Evolutionary conservation across 139 green algal species (phyloP).

Genomic region (Trebouxia sp.): DNA sequence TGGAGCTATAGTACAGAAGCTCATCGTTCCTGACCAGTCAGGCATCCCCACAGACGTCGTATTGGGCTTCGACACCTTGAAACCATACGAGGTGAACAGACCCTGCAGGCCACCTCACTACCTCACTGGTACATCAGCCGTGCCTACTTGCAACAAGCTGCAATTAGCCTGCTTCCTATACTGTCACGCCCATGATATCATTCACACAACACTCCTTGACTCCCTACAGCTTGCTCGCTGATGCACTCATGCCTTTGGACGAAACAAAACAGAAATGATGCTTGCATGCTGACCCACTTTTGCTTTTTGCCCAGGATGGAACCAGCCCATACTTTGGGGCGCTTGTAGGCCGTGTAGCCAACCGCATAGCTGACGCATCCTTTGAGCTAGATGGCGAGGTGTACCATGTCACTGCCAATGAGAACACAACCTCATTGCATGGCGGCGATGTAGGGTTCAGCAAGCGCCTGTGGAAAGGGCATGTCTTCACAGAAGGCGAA

Average conservation of each 20-base stretch:
- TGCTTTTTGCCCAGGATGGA: constrained; percentile 33
- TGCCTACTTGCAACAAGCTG: no score
- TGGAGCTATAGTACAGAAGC: constrained; percentile 64
- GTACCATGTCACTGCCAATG: constrained; percentile 72
- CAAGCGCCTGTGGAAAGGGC: constrained; percentile 65
- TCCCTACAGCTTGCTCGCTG: background rate
- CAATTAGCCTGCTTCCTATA: no score
- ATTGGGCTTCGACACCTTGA: constrained; percentile 66
- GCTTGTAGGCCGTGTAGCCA: constrained; percentile 88
- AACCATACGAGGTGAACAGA: constrained; percentile 66
- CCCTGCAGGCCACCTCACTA: no score
- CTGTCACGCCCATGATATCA: no score
- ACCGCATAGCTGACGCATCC: constrained; percentile 78
- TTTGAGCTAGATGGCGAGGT: constrained; percentile 74
- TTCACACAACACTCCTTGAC: background rate
- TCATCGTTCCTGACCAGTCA: constrained; percentile 59
- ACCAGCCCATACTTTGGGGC: constrained; percentile 84
- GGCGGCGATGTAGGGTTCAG: constrained; percentile 74
- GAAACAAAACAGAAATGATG: no score
- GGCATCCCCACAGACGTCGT: constrained; percentile 67
- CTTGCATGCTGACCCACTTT: no score
- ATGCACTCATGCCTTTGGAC: no score
- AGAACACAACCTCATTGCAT: constrained; percentile 37
- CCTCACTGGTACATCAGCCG: no score
- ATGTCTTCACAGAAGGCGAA: constrained; percentile 1